Evolutionary conservation across 345 rosid species (phyloP), one percentile per base, ranked within the genome.

Genomic region (Aethionema arabicum): DNA sequence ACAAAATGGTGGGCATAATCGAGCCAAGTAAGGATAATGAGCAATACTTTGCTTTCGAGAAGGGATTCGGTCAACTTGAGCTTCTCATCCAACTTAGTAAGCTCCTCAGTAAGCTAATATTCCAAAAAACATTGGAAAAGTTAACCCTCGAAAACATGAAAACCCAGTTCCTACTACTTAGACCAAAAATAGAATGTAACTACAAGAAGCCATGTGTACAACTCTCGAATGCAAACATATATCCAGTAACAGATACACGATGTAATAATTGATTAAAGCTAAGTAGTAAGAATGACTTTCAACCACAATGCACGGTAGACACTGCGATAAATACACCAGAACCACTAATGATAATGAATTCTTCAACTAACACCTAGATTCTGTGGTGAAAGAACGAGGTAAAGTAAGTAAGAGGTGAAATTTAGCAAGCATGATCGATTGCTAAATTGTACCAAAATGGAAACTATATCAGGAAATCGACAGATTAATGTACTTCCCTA

Each of bases 21-120:
- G 27, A 21, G 2, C 27, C 27, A 21, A 21, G 15, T 31, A 36
- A 44, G 38, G 21, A 14, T 31, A 9, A n/a, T 0, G 59, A 64
- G 30, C 11, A 44, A 55, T 87, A 92, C 98, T 72, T 73, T 92
- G 83, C 79, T 85, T 76, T 92, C 86, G 41, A 92, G 85, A 54
- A 74, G 82, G 36, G 93, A 86, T 72, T 95, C 99, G 0, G 95
- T 88, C 62, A 90, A 72, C 74, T 95, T 95, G 70, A 90, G 98
- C 84, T 95, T 95, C 78, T 81, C 89, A 45, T 90, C 99, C 86
- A 83, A 76, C 80, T 83, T 90, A 0, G 85, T 64, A 41, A 90
- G 87, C 79, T 90, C 96, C 7, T 95, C 99, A 45, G 97, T 88
- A 65, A 83, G 95, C 99, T 90, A 67, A n/a, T 53, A 49, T 43